phyloP scores from a whole-genome alignment of 139 green algal genomes.

The Chlorella ohadii region DNA sequence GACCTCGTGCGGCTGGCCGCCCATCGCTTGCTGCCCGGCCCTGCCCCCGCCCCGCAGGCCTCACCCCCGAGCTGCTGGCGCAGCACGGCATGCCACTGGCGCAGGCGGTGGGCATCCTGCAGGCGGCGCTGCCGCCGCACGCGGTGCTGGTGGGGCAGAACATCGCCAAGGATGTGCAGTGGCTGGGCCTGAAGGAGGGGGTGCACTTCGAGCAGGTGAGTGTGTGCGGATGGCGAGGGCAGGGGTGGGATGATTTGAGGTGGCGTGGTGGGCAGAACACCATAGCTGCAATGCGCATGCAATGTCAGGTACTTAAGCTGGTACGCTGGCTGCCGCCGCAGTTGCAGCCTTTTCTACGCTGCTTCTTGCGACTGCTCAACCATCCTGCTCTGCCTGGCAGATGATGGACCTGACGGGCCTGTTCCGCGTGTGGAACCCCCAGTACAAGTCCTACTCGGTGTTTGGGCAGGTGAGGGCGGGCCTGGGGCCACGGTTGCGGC shows the following conservation, averaged over 20 bases:
- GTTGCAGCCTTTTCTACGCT: too few relatives aligned
- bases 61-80: constrained; percentile 68
- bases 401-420: constrained; percentile 86
- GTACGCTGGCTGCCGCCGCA: too few relatives aligned
- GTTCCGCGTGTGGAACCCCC: constrained; percentile 84
- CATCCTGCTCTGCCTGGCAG: background rate
- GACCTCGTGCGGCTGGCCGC: too few relatives aligned
- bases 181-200: constrained; percentile 85
- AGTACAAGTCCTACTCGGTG: constrained; percentile 72
- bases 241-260: too few relatives aligned
- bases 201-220: constrained; percentile 67
- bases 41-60: constrained; percentile 30
- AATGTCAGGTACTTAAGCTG: too few relatives aligned
- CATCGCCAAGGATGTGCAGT: constrained; percentile 89
- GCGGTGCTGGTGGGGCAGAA: constrained; percentile 89
- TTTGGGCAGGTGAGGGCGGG: constrained; percentile 37
- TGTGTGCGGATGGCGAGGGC: background rate
- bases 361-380: too few relatives aligned
- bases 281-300: too few relatives aligned
- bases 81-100: constrained; percentile 72
- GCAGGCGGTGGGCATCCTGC: constrained; percentile 66
- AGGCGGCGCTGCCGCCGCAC: constrained; percentile 57
- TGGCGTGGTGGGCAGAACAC: background rate
- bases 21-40: too few relatives aligned
- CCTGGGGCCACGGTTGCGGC: too few relatives aligned